Conservation (phyloP, 495 filamentous ascomycete genomes). For the Neurospora sp. region DNA sequence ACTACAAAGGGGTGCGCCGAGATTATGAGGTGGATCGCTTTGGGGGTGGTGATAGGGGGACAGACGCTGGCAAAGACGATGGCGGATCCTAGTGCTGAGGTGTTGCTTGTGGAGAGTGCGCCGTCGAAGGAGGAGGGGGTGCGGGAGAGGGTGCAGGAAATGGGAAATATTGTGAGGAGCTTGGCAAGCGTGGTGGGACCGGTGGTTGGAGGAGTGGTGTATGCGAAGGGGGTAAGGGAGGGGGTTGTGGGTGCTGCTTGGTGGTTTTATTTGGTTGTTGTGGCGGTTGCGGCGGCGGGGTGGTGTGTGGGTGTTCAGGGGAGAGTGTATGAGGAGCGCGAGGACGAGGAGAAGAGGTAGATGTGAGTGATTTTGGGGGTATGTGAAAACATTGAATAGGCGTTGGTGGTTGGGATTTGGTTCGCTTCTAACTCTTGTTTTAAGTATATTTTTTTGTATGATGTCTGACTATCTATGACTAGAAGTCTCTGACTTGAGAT, state of each 20-base stretch:
- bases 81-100: conserved; percentile 55
- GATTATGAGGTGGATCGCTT: conserved; percentile 34
- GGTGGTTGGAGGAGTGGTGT: conserved; percentile 51
- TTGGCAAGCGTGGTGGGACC: conserved; percentile 57
- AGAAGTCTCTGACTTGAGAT: no score
- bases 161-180: conserved; percentile 53
- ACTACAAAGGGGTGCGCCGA: background rate
- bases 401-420: background rate
- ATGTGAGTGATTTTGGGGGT: background rate
- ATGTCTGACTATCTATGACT: background rate
- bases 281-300: conserved; percentile 12
- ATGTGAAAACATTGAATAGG: background rate
- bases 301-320: conserved; percentile 7
- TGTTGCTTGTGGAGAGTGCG: conserved; percentile 61
- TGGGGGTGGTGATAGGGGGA: conserved; percentile 50
- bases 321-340: background rate
- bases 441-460: background rate
- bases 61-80: conserved; percentile 68
- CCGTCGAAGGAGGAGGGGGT: conserved; percentile 48
- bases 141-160: conserved; percentile 60
- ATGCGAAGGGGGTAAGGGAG: conserved; percentile 52
- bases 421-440: background rate
- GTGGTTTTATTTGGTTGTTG: conserved; percentile 46
- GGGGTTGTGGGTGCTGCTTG: conserved; percentile 60
- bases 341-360: background rate